Base-by-base conservation (phyloP, 257 asterid genomes). In the Echium plantagineum region DNA sequence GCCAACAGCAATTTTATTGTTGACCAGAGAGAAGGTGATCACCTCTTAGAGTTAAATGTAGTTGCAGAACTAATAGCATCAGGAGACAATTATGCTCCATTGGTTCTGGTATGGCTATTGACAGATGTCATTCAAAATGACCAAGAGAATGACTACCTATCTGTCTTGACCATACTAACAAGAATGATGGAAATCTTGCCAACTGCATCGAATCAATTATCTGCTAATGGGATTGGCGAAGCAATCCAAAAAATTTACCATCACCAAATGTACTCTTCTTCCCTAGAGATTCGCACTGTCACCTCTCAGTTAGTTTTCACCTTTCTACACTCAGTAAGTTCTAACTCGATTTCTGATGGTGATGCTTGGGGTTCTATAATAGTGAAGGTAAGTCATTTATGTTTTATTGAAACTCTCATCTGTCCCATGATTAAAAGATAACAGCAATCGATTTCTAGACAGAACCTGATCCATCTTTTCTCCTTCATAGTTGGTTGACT, bases 341-440 rank as follows among this genome's bases (percentile, higher is more conserved):
- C 94, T 62, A 79, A 80, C 66, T 77, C 83, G 15, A 71, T 88
- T 61, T 73, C 83, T 21, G 76, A 72, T 57, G 73, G 67, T 58
- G 95, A 80, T 53, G 69, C 78, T 64, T 91, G 98, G 98, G 70
- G 76, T 55, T 87, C 84, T 61, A 70, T 91, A 52, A 69, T 79
- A 18, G 70, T 63, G 59, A 82, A 82, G 91, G 98, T 91, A 80
- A 20, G 35, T 5, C 48, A 22, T 4, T 32, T 21, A n/a, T 28
- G 24, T 60, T 0, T 17, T 51, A 59, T 62, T 22, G 6, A 46
- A 5, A 24, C 61, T 63, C 48, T 47, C 7, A 32, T 9, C 28
- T 62, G 63, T 42, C 21, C 66, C 28, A 42, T 42, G 13, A 42
- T 42, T 2, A 42, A 42, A 12, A 5, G 49, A 2, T 15, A 13